Base-by-base conservation (phyloP, 495 filamentous ascomycete species). In the Trichoderma asperelloides region DNA sequence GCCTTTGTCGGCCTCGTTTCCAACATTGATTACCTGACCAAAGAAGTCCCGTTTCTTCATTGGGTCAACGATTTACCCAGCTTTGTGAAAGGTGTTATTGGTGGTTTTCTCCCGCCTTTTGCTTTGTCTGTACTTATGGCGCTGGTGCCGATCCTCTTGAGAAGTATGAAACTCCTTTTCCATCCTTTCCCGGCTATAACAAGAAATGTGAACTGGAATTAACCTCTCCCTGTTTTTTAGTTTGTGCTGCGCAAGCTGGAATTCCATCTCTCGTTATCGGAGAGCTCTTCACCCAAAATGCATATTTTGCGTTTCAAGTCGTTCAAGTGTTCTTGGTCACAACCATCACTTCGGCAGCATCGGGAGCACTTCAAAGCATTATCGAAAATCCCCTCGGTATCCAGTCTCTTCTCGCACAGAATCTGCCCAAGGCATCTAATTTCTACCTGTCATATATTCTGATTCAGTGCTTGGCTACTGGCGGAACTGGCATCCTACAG, bases 391-490 rank as follows among this genome's bases (percentile, higher is more conserved):
- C 93, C 12, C 71, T 78, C 0, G 77, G 73, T 6, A 84, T 85
- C 23, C 78, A 87, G 12, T 80, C 75, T 21, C 69, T 96, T 63
- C 82, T 97, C 16, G 89, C 93, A 0, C 72, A 80, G 51, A 89
- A 90, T 66, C 78, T 96, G 4, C 93, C 93, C 2, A 86, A 82
- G 66, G 90, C 93, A 0, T 91, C 91, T 67, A 96, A 93, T 74
- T 96, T 96, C 75, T 97, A 95, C 76, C 84, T 96, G 57, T 89
- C 89, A 0, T 97, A 94, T 75, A 92, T 97, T 72, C 83, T 96
- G 66, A 78, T 97, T 16, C 91, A 96, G 73, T 92, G 92, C 39
- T 80, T 95, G 28, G 88, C 88, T 8, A 86, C 90, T 65, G 89
- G 88, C 63, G 78, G 91, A 8, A 78, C 91, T 60, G 87, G 90